Evolutionary conservation across 768 basidiomycete species (phyloP).

Genomic region (Boletus coccyginus): DNA sequence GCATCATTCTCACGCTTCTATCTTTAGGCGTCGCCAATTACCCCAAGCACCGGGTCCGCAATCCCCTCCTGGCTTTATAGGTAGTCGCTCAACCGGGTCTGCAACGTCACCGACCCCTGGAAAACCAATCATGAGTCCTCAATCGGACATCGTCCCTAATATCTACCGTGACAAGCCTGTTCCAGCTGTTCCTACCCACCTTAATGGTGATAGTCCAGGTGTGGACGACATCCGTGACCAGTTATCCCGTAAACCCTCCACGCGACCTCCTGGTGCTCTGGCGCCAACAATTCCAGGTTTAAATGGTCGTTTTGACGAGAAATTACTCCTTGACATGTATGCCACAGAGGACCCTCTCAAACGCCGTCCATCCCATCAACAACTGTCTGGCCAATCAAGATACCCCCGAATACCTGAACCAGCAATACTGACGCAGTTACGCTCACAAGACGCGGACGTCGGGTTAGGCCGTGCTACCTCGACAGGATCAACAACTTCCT

Average conservation of each 20-base stretch:
- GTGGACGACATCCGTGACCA: constrained; percentile 23
- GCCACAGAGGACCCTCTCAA: constrained; percentile 14
- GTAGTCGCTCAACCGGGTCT: constrained; percentile 23
- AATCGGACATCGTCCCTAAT: constrained; percentile 20
- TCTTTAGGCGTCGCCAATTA: constrained; percentile 29
- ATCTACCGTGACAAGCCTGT: constrained; percentile 28
- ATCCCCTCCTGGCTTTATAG: constrained; percentile 6
- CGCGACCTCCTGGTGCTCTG: constrained; percentile 29
- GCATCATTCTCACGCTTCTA: neutral
- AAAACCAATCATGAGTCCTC: constrained; percentile 13
- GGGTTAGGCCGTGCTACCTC: constrained; percentile 28
- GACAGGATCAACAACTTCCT: constrained; percentile 28
- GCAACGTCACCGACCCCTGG: constrained; percentile 15
- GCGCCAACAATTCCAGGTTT: constrained; percentile 28
- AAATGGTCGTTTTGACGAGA: constrained; percentile 22
- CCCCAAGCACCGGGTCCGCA: constrained; percentile 25
- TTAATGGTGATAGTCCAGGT: constrained; percentile 7
- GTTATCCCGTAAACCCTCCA: constrained; percentile 19
- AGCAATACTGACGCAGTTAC: constrained; percentile 2
- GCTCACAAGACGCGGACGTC: constrained; percentile 16
- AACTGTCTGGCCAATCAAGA: constrained; percentile 18
- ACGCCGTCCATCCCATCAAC: constrained; percentile 20
- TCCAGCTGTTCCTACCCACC: constrained; percentile 23
- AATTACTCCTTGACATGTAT: constrained; percentile 23
- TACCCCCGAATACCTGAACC: neutral